Evolutionary conservation across 2,329 filamentous ascomycete genomes (phyloP).

Genomic region (Plectosphaerella plurivora): DNA sequence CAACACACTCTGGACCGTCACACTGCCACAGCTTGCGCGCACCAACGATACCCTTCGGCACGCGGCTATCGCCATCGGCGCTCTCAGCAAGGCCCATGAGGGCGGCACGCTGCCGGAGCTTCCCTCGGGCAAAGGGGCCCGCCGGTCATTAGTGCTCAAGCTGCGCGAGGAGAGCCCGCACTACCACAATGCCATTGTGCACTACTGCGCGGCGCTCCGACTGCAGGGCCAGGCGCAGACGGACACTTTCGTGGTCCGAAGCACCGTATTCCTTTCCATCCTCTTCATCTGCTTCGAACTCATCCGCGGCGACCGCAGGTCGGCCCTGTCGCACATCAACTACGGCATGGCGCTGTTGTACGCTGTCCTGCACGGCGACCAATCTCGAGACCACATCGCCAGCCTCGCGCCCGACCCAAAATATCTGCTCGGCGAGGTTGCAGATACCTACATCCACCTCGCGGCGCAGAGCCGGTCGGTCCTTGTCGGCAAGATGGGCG

Average conservation of each 20-base stretch:
- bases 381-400: slow-evolving; percentile 5
- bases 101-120: neutral
- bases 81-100: slow-evolving; percentile 25
- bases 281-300: slow-evolving; percentile 37
- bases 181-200: slow-evolving; percentile 33
- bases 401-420: slow-evolving; percentile 9
- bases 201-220: slow-evolving; percentile 36
- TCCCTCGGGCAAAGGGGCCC: neutral
- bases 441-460: slow-evolving; percentile 8
- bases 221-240: slow-evolving; percentile 31
- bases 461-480: slow-evolving; percentile 10
- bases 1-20: slow-evolving; percentile 29
- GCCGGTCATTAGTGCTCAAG: neutral
- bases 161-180: slow-evolving; percentile 10
- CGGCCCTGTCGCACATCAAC: slow-evolving; percentile 33
- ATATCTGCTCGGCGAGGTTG: slow-evolving; percentile 8
- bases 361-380: slow-evolving; percentile 1
- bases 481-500: slow-evolving; percentile 2
- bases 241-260: slow-evolving; percentile 29
- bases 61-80: slow-evolving; percentile 35
- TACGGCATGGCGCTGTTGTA: slow-evolving; percentile 25
- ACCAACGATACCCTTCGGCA: slow-evolving; percentile 23
- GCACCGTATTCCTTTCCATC: slow-evolving; percentile 32
- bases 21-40: slow-evolving; percentile 17
- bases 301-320: slow-evolving; percentile 32